Conservation (phyloP, 83 land plant genomes). For the Diphasiastrum complanatum region DNA sequence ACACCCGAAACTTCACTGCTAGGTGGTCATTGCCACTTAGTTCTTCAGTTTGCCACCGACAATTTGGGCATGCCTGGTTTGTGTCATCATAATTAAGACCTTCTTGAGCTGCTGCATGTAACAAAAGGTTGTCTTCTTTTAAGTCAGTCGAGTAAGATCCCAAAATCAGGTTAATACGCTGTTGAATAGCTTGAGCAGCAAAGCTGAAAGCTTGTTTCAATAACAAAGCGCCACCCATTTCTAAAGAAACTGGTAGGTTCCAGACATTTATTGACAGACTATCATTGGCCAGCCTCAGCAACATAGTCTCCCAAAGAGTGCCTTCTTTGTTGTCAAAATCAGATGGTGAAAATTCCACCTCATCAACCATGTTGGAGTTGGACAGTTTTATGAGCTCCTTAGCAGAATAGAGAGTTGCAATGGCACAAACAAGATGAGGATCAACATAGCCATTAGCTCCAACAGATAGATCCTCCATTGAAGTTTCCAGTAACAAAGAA, state of each 20-base stretch:
- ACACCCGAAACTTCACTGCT: background rate
- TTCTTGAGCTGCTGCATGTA: conserved; percentile 19
- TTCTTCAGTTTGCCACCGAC: conserved; percentile 24
- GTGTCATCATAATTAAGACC: conserved; percentile 13
- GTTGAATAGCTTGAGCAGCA: conserved; percentile 2
- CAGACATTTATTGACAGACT: conserved; percentile 3
- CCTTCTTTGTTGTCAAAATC: conserved; percentile 6
- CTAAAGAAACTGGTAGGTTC: background rate
- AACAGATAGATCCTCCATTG: conserved; percentile 2
- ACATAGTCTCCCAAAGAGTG: background rate
- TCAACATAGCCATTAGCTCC: conserved; percentile 13
- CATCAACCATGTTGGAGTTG: background rate
- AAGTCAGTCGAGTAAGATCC: conserved; percentile 7
- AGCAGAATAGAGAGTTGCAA: conserved; percentile 3
- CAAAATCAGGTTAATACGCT: background rate
- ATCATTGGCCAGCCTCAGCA: background rate
- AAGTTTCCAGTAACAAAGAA: background rate
- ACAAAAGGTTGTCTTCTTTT: conserved; percentile 11
- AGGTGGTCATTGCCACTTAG: conserved; percentile 18
- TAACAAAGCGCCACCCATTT: background rate
- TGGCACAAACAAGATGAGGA: conserved; percentile 2
- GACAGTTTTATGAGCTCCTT: background rate
- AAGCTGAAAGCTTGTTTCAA: background rate
- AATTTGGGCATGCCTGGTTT: conserved; percentile 17
- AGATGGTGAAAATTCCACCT: conserved; percentile 3